A percentile compares a stretch with the other conserved stretches of the same genome.
These are phyloP conservation scores for Nemania sp. DNA, from an alignment of 2,329 filamentous ascomycete species.

Conservation along the genomic window DNA sequence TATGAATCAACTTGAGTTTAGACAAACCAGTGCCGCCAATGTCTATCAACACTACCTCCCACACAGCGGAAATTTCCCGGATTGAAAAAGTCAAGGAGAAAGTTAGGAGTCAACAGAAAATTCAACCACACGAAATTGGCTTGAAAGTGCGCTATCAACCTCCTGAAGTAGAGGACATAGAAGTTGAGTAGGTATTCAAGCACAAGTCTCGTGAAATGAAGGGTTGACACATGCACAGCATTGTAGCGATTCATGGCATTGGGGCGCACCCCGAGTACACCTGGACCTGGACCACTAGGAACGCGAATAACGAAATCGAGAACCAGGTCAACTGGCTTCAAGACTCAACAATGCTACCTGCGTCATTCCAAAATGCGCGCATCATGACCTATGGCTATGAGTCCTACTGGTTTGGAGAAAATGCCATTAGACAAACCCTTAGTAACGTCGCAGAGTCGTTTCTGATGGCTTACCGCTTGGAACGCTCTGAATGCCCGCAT, in stretches of 20 bases:
- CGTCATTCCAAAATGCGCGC: not conserved
- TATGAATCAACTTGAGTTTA: too few relatives aligned
- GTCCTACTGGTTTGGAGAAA: not conserved
- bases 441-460: not conserved
- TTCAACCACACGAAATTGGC: too few relatives aligned
- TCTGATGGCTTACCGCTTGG: not conserved
- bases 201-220: too few relatives aligned
- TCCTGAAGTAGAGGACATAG: too few relatives aligned
- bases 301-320: not conserved
- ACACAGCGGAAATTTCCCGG: too few relatives aligned
- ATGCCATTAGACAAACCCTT: not conserved
- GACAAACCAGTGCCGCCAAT: too few relatives aligned
- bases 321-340: not conserved
- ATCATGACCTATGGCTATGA: not conserved
- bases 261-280: not conserved
- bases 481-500: not conserved
- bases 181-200: too few relatives aligned
- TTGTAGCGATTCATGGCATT: not conserved
- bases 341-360: not conserved
- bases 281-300: not conserved
- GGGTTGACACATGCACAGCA: not conserved
- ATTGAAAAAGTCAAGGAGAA: too few relatives aligned
- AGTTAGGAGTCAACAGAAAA: too few relatives aligned
- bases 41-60: too few relatives aligned
- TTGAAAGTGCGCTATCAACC: too few relatives aligned